Evolutionary conservation across 352 stramenopile species (phyloP).

Genomic region (Globisporangium parvum): DNA sequence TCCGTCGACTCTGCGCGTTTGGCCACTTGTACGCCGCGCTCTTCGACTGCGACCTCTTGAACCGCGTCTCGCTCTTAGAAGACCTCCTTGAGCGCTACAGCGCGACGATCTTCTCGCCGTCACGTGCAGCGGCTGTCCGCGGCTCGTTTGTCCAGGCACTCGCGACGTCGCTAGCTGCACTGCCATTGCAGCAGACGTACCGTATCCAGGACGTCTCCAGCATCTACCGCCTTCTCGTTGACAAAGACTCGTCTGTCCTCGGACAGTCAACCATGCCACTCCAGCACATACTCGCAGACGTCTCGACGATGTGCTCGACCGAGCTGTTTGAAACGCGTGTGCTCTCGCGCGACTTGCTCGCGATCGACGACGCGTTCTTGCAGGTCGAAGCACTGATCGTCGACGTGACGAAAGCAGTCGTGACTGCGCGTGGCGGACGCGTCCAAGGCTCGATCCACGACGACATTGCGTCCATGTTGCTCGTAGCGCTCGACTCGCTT

Average conservation of each 20-base stretch:
- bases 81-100: constrained; percentile 21
- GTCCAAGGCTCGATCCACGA: too few relatives aligned
- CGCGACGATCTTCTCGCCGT: constrained; percentile 23
- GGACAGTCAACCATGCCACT: constrained; percentile 5
- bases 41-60: constrained; percentile 9
- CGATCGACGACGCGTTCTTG: constrained; percentile 17
- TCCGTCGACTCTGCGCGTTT: constrained; percentile 17
- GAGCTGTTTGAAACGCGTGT: constrained; percentile 25
- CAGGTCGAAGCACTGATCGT: too few relatives aligned
- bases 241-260: constrained; percentile 21
- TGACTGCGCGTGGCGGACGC: too few relatives aligned
- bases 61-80: constrained; percentile 19
- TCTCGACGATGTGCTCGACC: constrained; percentile 13
- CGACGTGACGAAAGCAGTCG: too few relatives aligned
- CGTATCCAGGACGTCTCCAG: constrained; percentile 14
- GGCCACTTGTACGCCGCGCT: constrained; percentile 25
- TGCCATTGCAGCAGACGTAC: too few relatives aligned
- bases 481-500: constrained; percentile 9
- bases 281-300: constrained; percentile 15
- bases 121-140: constrained; percentile 13
- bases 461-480: constrained; percentile 15
- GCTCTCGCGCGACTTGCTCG: constrained; percentile 26
- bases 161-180: too few relatives aligned
- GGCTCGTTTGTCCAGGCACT: constrained; percentile 16
- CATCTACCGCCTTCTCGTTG: constrained; percentile 15